Conservation (phyloP, 768 basidiomycete genomes). For the Lactifluus subvellereus region DNA sequence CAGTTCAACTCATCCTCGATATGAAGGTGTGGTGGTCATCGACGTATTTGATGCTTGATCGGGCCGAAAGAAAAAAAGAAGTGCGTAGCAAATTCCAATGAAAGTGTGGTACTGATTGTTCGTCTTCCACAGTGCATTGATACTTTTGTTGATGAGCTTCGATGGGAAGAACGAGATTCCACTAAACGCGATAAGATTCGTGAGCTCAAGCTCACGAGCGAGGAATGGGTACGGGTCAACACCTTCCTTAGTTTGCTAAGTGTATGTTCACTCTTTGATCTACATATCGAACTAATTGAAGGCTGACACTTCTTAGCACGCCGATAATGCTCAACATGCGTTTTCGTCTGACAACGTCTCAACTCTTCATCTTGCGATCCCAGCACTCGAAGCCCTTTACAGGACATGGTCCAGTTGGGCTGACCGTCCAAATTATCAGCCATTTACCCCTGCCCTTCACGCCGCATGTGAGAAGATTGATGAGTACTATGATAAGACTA, state of each 20-base stretch:
- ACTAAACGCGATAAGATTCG: no score
- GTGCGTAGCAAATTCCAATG: background rate
- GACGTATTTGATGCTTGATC: background rate
- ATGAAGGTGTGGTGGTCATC: conserved; percentile 1
- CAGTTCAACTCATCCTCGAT: background rate
- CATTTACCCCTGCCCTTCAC: no score
- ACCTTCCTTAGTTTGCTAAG: background rate
- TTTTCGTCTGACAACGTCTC: no score
- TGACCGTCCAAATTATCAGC: no score
- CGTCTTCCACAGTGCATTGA: background rate
- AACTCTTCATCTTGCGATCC: no score
- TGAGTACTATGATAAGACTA: no score
- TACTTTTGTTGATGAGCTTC: background rate
- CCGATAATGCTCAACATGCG: no score
- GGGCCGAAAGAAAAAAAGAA: background rate
- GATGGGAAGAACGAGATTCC: background rate
- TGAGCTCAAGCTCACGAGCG: background rate
- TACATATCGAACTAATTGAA: no score
- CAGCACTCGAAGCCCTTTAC: background rate
- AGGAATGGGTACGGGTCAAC: background rate
- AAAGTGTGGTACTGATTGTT: background rate
- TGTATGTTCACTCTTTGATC: background rate
- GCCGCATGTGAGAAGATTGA: no score
- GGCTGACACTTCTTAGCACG: no score
- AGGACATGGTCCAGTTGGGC: no score